Base-by-base conservation (phyloP, 179 eudicot genomes). In the Gypsophila paniculata region DNA sequence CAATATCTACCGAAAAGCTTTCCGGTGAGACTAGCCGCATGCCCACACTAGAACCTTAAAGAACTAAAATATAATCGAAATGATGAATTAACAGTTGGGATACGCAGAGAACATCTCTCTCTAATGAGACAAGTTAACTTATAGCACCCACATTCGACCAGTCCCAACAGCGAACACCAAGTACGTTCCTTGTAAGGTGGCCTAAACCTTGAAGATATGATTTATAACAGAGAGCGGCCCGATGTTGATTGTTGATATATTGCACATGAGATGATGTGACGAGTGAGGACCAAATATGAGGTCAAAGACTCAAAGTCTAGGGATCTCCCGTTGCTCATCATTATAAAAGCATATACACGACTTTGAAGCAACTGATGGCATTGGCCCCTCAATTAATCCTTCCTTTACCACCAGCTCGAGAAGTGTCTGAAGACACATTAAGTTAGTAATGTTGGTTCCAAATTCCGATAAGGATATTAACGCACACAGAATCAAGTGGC, bases 251-350 rank as follows among this genome's bases (percentile, higher is more conserved):
- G 46, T 34, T 15, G 8, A 60, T 18, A 60, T 26, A 29, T 62
- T 62, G 22, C 22, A 62, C 46, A 62, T 62, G 66, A 17, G 66
- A 62, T 46, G n/a, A 62, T 62, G 66, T 36, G 66, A 62, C 66
- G n/a, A 62, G 19, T 18, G 18, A 34, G 18, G 21, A 7, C 4
- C n/a, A 15, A 36, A 34, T 39, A 39, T 39, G n/a, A 3, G 14
- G 68, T 61, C n/a, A n/a, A n/a, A n/a, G n/a, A n/a, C n/a, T n/a
- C 98, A 93, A 76, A 93, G 91, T 32, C 88, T 93, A 11, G 98
- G 98, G 12, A 87, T 93, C 74, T 83, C 97, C 62, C 98, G 91
- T 69, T 93, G 98, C 81, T 91, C 90, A 18, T 93, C 98, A 4
- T 93, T 93, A 85, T 84, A 88, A 76, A 88, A 84, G 71, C 85